Evolutionary conservation across 768 basidiomycete species (phyloP).

Genomic region (Rubroboletus pulcherrimus): DNA sequence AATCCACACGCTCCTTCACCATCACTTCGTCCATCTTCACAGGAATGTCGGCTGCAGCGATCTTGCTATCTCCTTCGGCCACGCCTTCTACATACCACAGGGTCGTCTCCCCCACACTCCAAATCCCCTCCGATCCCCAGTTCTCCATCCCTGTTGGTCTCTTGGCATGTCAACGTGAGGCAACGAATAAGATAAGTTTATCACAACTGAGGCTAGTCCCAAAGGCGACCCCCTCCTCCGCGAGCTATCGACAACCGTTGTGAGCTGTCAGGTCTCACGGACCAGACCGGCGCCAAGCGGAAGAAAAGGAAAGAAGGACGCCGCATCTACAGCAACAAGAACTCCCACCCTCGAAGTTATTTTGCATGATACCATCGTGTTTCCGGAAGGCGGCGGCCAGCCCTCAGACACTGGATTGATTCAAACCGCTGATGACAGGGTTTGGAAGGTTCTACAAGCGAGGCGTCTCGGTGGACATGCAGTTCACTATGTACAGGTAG

Average conservation of each 20-base stretch:
- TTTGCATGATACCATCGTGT: constrained; percentile 73
- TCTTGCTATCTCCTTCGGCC: constrained; percentile 38
- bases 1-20: background rate
- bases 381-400: constrained; percentile 83
- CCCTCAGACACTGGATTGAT: constrained; percentile 70
- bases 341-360: constrained; percentile 59
- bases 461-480: constrained; percentile 70
- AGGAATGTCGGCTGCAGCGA: constrained; percentile 36
- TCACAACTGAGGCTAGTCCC: constrained; percentile 7
- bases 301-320: constrained; percentile 56
- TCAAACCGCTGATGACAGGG: constrained; percentile 38
- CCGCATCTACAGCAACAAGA: constrained; percentile 40
- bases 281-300: constrained; percentile 36
- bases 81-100: constrained; percentile 63
- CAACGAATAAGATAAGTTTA: constrained; percentile 4
- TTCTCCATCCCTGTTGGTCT: constrained; percentile 68
- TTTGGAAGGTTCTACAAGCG: constrained; percentile 61
- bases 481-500: constrained; percentile 62
- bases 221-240: constrained; percentile 69
- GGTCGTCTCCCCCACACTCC: constrained; percentile 56
- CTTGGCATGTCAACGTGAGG: constrained; percentile 72
- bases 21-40: background rate
- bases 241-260: constrained; percentile 53
- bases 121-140: constrained; percentile 47
- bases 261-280: constrained; percentile 47